Percentiles rank a stretch among this genome's conserved stretches.
Conservation (phyloP, 2,329 filamentous ascomycete genomes). For the Pestalotiopsis sp. region DNA sequence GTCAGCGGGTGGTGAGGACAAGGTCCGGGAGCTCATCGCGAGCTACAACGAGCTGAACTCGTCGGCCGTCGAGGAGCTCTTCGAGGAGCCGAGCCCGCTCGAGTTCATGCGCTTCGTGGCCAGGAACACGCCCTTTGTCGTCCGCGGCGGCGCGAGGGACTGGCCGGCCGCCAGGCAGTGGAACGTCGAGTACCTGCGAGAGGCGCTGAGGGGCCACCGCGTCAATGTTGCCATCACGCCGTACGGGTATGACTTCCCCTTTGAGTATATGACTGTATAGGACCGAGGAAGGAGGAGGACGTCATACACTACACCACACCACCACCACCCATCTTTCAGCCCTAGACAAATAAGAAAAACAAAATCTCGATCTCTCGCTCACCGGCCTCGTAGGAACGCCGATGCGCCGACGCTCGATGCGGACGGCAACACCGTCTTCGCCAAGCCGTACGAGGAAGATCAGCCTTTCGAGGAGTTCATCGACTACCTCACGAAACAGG, state of each 20-base stretch:
- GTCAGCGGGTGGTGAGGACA: slow-evolving; percentile 31
- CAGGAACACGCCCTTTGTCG: slow-evolving; percentile 73
- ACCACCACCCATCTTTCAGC: background rate
- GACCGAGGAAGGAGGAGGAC: too few species aligned
- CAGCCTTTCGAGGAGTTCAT: slow-evolving; percentile 66
- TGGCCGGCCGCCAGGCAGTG: slow-evolving; percentile 68
- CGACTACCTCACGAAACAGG: slow-evolving; percentile 60
- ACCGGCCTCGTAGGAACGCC: slow-evolving; percentile 37
- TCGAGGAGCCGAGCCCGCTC: slow-evolving; percentile 68
- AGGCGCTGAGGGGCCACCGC: slow-evolving; percentile 52
- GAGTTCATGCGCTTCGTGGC: slow-evolving; percentile 81
- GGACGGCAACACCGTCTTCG: slow-evolving; percentile 51
- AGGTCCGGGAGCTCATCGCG: slow-evolving; percentile 58
- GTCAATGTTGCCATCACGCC: slow-evolving; percentile 83
- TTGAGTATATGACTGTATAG: background rate
- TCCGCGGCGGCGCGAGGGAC: slow-evolving; percentile 60
- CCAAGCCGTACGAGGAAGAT: slow-evolving; percentile 71
- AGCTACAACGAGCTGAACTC: slow-evolving; percentile 76
- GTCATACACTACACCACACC: too few species aligned
- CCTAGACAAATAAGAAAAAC: background rate
- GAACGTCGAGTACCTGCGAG: slow-evolving; percentile 61
- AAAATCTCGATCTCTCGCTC: slow-evolving; percentile 5
- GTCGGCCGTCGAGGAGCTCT: slow-evolving; percentile 59
- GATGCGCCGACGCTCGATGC: slow-evolving; percentile 51
- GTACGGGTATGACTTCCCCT: slow-evolving; percentile 51